Evolutionary conservation across 2,329 filamentous ascomycete genomes (phyloP).

Genomic region (Epichloe sibirici): DNA sequence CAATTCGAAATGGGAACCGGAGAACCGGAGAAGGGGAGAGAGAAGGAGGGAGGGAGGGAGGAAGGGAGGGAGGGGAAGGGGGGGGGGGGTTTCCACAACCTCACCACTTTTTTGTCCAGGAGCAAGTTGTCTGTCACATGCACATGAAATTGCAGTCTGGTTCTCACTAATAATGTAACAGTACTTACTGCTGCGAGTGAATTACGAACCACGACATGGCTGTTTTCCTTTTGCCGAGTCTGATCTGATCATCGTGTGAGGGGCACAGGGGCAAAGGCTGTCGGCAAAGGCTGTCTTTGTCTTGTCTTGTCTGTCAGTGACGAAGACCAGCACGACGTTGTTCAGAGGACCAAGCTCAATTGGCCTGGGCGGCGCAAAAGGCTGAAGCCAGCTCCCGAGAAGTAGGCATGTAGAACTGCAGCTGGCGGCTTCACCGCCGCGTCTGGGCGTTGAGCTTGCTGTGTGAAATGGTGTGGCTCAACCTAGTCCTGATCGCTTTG

Average conservation of each 20-base stretch:
- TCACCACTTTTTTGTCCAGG: neutral
- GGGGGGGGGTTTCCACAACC: neutral
- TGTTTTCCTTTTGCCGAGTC: neutral
- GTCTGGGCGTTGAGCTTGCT: neutral
- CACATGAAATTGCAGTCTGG: neutral
- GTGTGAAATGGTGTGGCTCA: neutral
- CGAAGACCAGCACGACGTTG: neutral
- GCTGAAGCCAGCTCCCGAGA: neutral
- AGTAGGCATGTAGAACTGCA: constrained; percentile 2
- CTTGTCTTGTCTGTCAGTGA: neutral
- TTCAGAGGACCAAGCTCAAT: neutral
- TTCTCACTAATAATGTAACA: neutral
- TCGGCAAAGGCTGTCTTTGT: no score
- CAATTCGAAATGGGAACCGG: neutral
- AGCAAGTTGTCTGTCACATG: neutral
- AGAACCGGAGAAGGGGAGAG: neutral
- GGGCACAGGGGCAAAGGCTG: no score
- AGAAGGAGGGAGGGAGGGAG: no score
- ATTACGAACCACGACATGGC: neutral
- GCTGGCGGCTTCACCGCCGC: constrained; percentile 4
- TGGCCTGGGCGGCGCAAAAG: neutral
- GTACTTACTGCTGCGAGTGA: neutral
- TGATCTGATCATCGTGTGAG: neutral
- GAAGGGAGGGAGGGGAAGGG: neutral
- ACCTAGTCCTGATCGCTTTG: neutral